Base-by-base conservation (phyloP, 140 eudicot genomes). In the Bidens hawaiensis region DNA sequence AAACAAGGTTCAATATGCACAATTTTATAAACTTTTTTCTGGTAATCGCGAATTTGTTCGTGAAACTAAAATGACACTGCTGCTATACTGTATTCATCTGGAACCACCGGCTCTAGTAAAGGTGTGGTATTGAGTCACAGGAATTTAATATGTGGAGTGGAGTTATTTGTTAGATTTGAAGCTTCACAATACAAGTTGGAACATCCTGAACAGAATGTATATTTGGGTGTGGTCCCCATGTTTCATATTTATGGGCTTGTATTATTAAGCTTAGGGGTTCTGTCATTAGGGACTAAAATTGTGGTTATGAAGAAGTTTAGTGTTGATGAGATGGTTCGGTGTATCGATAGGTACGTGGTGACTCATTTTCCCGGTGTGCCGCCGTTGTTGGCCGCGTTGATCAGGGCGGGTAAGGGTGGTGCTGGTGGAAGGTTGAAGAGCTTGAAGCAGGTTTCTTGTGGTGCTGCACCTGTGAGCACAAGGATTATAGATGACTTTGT, bases 331-430 rank as follows among this genome's bases (percentile, higher is more conserved):
- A 76, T 82, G 85, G 82, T 79, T 46, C 70, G 70, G 19, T 82
- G 58, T 34, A 81, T 87, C 2, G 82, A 74, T 10, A 72, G 40
- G 61, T 82, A 87, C 11, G 65, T 62, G 43, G 96, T 91, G 43
- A 84, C 98, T 33, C 98, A 91, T 67, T 69, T 91, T 55, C 89
- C 83, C 0, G 81, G 58, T 3, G 98, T 91, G 2, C 98, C 98
- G 0, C 96, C 98, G n/a, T 26, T 91, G 50, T 21, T 94, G 64
- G 27, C 41, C 5, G 85, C 83, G 4, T 71, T 93, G 85, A 70
- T 81, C 5, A 78, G 33, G 65, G 69, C 64, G 13, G 88, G 82
- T 18, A 85, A 78, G 62, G 48, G 68, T 24, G 67, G 0, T 68
- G 60, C 15, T 22, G 58, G 33, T 21, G 33, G 63, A 59, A 64